Evolutionary conservation across 768 basidiomycete species (phyloP), one percentile per base, ranked within the genome.

Genomic region (Hericium erinaceus): DNA sequence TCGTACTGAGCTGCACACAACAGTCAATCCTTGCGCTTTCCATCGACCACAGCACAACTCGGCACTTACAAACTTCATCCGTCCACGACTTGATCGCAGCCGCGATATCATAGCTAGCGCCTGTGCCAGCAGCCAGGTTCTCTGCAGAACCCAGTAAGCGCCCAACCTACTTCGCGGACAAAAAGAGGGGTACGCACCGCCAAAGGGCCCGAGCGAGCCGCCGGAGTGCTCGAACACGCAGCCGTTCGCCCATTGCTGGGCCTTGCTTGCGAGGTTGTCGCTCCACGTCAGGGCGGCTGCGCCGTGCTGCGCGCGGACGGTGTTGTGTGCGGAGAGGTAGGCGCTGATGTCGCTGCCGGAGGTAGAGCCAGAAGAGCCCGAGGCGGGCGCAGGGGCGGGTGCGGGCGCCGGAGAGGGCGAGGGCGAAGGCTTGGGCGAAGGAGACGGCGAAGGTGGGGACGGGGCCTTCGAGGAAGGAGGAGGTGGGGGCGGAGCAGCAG

Each of bases 41-140:
- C 44, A 20, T 2, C 4, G 20, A 51, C 1, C n/a, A 28, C 10
- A 50, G 7, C 49, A 11, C 12, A 20, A 13, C 28, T 44, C 13
- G 16, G 55, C 60, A 81, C 81, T 71, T 63, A 84, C 83, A 73
- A 60, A 73, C 79, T 82, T 90, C 88, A 64, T 78, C 79, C 4
- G 80, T 78, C 89, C 87, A 91, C 5, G 72, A 70, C 59, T 77
- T 71, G 61, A 89, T 70, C 16, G 79, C 86, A 0, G 67, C 49
- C 11, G 68, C 54, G 58, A 87, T 82, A 51, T 65, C 71, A 65
- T 77, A 86, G 28, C 62, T 64, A 22, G 65, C 62, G 15, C 82
- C 84, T n/a, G 84, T 83, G 9, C 86, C 87, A 55, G 85, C 87
- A 56, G 87, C 84, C 60, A 89, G 69, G 64, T 91, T 89, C 71